Base-by-base conservation (phyloP, 2,329 filamentous ascomycete species). In the Cadophora malorum region DNA sequence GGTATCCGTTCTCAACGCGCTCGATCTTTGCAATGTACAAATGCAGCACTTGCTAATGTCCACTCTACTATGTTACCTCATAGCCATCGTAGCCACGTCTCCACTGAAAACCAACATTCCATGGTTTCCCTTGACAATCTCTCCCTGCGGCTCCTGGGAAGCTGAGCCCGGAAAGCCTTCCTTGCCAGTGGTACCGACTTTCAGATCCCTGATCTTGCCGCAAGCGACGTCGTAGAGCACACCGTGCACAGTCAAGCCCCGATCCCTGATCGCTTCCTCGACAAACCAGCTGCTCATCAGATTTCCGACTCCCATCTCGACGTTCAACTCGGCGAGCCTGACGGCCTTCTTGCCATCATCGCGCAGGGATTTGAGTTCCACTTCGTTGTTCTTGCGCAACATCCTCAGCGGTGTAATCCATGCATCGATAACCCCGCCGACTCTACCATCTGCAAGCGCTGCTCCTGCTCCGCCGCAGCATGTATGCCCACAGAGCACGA, bases 201-300 rank as follows among this genome's bases (percentile, higher is more conserved):
- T 81, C 2, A 88, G 76, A 73, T 88, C 83, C 49, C 78, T 78
- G 63, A 88, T 78, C 68, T 81, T 80, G 14, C 86, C 86, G 23
- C 76, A 79, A 6, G 74, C 79, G 63, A 88, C 80, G 71, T 96
- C 90, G 78, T 92, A 95, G 16, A 96, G 82, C 64, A 90, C 83
- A n/a, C 92, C 93, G 78, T 96, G 92, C 6, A 96, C 85, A 79
- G 90, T 82, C 52, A 97, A 79, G 0, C 90, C 91, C 33, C 91
- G 83, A 74, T 93, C 88, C 71, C 82, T 79, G 68, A 94, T 87
- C 31, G 91, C 92, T 70, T 92, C 89, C 74, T 89, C 84, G 35
- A 96, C 85, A 28, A 86, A 85, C 61, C 84, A 82, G 79, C 93
- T 94, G 76, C 88, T 84, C 82, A 90, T 86, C 67, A 96, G 79